Base-by-base conservation (phyloP, 176 grass and related monocot genomes). In the Chloris gayana region DNA sequence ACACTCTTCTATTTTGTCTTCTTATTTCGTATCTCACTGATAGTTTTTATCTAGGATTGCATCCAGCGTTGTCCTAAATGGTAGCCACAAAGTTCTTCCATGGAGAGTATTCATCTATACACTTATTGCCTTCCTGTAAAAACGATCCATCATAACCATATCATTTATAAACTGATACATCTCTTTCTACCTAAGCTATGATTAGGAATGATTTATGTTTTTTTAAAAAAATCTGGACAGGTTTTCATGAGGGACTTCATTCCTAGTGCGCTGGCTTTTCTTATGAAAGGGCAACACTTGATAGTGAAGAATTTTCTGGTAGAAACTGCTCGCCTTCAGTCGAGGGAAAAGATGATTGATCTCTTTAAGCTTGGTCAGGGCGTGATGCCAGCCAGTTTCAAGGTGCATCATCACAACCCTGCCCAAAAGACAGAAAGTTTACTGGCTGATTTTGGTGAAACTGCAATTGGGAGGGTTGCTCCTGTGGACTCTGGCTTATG, bases 171-270 rank as follows among this genome's bases (percentile, higher is more conserved):
- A 24, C 39, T 27, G 14, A 79, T 76, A 17, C 59, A 79, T 78
- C 37, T 79, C 27, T 67, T 75, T 82, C 57, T 54, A 74, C 68
- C 33, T 64, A 53, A 26, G 46, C 38, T 70, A 69, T 10, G 33
- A 57, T 54, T 29, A 41, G 29, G 15, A 83, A 32, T 69, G 33
- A 80, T 31, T 72, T 80, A 42, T 46, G 5, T 25, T 58, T 78
- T 65, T 75, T 19, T 6, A 7, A n/a, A n/a, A n/a, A n/a, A n/a
- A n/a, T 12, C 79, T 74, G n/a, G 19, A 47, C 82, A 97, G 94
- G 91, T 97, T 75, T 97, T 97, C 86, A 88, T 97, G 84, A 93
- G 94, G 69, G 94, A 97, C 80, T 97, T 97, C 78, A 79, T 97
- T 81, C 91, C 94, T 80, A 91, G 91, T 79, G 91, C 89, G 50